Base-by-base conservation (phyloP, 768 basidiomycete genomes). In the Crepidotus variabilis region DNA sequence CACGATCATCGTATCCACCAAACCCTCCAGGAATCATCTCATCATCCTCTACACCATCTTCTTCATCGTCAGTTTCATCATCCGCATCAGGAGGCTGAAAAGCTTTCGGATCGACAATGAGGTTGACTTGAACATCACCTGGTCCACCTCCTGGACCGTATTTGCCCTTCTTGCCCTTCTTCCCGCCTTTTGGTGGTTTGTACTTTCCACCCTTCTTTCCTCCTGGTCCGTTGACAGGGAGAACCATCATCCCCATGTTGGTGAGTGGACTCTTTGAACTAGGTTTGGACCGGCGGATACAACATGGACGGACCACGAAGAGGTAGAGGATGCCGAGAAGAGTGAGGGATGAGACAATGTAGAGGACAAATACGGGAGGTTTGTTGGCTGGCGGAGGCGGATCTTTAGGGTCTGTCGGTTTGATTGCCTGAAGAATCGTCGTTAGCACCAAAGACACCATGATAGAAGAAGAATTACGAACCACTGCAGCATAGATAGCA, bases 101-200 rank as follows among this genome's bases (percentile, higher is more conserved):
- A 56, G 81, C 79, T 6, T 73, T 73, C 6, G 87, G 87, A 62
- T 88, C 86, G 28, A 88, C 84, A 57, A 88, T 88, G 47, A 88
- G 73, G 67, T 89, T 89, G 50, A 88, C 85, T 57, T 89, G 87
- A 1, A 89, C 82, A 62, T 81, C 80, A 5, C 78, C 76, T 6
- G 61, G 57, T 53, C 62, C 72, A 11, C 71, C 72, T 45, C 71
- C 72, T 45, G 70, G 70, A 34, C 72, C 71, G 34, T 57, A 59
- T 48, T 55, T 33, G 69, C 72, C 47, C 59, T 76, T 75, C 62
- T 73, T 74, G 20, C 72, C 71, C 45, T 74, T 72, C 68, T 78
- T 76, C 4, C 70, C 70, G 8, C 70, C 73, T 54, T 72, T 75
- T 54, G 56, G 28, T 8, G 3, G 33, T 47, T 63, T 61, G 52